phyloP scores from a whole-genome alignment of 2,329 filamentous ascomycete genomes.

The Aspergillus versicolor region DNA sequence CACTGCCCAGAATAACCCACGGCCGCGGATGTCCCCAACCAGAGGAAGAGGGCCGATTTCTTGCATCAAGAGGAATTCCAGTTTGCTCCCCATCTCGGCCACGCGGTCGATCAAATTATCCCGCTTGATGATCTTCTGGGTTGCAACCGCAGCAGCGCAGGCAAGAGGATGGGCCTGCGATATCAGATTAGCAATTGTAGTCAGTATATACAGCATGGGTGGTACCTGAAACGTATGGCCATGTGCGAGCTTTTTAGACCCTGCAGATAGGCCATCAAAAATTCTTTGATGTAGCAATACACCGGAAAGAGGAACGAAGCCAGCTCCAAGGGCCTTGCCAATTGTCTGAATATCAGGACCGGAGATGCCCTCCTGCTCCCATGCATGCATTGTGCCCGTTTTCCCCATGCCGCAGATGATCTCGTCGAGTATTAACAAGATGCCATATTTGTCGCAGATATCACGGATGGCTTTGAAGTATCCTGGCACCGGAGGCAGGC shows the following conservation, averaged over 20 bases:
- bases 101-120: not conserved
- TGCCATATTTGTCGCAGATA: not conserved
- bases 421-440: slow-evolving; percentile 58
- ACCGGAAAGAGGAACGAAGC: not conserved
- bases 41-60: not conserved
- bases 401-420: slow-evolving; percentile 60
- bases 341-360: not conserved
- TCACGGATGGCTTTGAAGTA: not conserved
- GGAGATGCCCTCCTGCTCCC: slow-evolving; percentile 45
- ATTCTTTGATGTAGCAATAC: not conserved
- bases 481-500: not conserved
- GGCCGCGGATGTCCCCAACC: not conserved
- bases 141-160: not conserved
- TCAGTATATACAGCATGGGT: too few species aligned
- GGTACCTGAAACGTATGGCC: not conserved
- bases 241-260: not conserved
- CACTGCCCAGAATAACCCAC: not conserved
- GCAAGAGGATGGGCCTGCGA: not conserved
- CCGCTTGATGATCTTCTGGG: not conserved
- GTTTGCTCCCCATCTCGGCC: not conserved
- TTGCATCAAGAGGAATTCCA: not conserved
- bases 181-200: too few species aligned
- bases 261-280: not conserved
- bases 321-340: not conserved
- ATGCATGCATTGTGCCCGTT: slow-evolving; percentile 46